Base-by-base conservation (phyloP, 305 asterid species). In the Solanum hybrid region DNA sequence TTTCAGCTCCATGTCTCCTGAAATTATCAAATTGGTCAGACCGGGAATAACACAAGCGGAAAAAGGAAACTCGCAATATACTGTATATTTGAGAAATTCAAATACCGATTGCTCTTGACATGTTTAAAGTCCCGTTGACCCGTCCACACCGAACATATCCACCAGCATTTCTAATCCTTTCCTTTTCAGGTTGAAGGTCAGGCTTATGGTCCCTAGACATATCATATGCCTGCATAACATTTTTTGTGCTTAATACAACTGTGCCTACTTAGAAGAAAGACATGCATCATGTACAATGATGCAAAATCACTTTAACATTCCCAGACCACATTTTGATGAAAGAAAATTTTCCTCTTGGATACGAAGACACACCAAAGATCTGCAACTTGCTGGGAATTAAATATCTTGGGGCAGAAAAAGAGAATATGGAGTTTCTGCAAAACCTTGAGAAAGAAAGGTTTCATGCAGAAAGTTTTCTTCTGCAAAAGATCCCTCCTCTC, bases 121-220 rank as follows among this genome's bases (percentile, higher is more conserved):
- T 89, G 93, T 97, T 97, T 90, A 97, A 94, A 92, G 96, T 95
- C 90, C 98, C 99, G 90, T 97, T 97, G 89, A 97, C 98, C 91
- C 99, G 96, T 90, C 99, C 99, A 94, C 91, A 92, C 76, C 95
- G 98, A 90, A 97, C 95, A 90, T 91, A 97, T 89, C 99, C 99
- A 89, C 99, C 99, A 89, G 99, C 99, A 79, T 94, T 95, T 40
- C 92, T 69, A 89, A 97, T 97, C 96, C 99, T 95, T 87, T 95
- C 95, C 85, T 92, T 97, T 93, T 97, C 99, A 42, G 79, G 89
- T 89, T 83, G 92, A 91, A 94, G 95, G 89, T 97, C 96, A 82
- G 99, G 99, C 92, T 97, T 97, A 94, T 97, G 99, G 93, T 97
- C 99, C 91, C 94, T 93, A 85, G 99, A 97, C 91, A 97, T 91